Evolutionary conservation across 176 grass and related monocot species (phyloP), one percentile per base, ranked within the genome.

Genomic region (Bolboschoenus planiculmis): DNA sequence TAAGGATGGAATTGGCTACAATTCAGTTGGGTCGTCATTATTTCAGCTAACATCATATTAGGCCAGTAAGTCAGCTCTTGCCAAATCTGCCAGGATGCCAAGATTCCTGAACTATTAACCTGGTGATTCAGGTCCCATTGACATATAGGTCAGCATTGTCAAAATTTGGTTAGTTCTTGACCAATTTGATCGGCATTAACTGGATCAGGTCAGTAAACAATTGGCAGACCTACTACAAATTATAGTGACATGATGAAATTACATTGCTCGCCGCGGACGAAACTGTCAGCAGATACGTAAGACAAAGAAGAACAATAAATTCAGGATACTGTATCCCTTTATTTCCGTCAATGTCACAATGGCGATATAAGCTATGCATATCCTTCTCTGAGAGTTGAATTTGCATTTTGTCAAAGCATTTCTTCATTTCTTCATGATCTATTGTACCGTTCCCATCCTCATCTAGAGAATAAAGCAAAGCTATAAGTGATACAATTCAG

Each of bases 231-330:
- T 76, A 50, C 72, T 50, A 50, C 13, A 76, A 76, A 20, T 51
- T 51, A 76, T 7, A 24, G 6, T 74, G 9, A 47, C 21, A 47
- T 74, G 68, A 47, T 26, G 1, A 27, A 74, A 47, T 34, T 88
- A 92, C 93, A 42, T 83, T 85, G 29, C 81, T 74, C 3, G 91
- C 63, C 16, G 87, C 87, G 35, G 85, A 87, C 1, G 88, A 58
- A 64, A 82, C 78, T 11, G 74, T 85, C 1, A 97, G 85, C 30
- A 93, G 78, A 85, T 89, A 91, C 60, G 81, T 82, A 64, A 91
- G 89, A 64, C 94, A 97, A 53, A 93, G 91, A 26, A 97, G 81
- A 58, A 97, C 83, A 64, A 83, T 88, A 29, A 93, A 97, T 80
- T 97, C 94, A 29, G 72, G 86, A 84, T 86, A 88, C 51, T 90